Conservation (phyloP, 352 stramenopile genomes). For the Pythium vanterpoolii region DNA sequence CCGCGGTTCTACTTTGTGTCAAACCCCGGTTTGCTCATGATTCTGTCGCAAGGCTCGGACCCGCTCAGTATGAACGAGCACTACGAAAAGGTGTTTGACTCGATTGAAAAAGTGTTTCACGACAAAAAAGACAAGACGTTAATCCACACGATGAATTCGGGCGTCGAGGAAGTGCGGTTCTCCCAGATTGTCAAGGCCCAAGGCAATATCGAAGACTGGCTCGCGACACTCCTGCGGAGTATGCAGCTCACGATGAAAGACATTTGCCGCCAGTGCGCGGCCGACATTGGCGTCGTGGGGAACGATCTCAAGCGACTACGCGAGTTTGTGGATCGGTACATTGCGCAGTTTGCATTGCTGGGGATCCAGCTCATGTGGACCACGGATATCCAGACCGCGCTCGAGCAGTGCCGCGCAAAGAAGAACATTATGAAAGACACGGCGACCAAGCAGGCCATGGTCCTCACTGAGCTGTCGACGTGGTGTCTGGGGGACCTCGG, state of each 20-base stretch:
- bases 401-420: conserved; percentile 94
- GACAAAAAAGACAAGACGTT: conserved; percentile 98
- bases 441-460: conserved; percentile 91
- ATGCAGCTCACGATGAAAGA: conserved; percentile 99
- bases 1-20: conserved; percentile 99
- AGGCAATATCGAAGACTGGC: conserved; percentile 99
- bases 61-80: conserved; percentile 98
- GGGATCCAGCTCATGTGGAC: conserved; percentile 98
- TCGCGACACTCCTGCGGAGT: conserved; percentile 91
- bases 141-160: conserved; percentile 92
- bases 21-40: conserved; percentile 96
- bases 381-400: conserved; percentile 92
- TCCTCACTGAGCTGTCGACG: conserved; percentile 92
- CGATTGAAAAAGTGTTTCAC: conserved; percentile 97
- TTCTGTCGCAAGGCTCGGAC: conserved; percentile 96
- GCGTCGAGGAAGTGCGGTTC: conserved; percentile 95
- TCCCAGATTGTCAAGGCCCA: conserved; percentile 93
- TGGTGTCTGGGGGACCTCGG: conserved; percentile 97
- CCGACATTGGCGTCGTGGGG: conserved; percentile 90
- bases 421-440: conserved; percentile 98
- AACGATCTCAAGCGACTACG: conserved; percentile 91
- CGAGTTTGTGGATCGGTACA: conserved; percentile 94
- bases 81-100: conserved; percentile 99
- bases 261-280: conserved; percentile 91
- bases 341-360: conserved; percentile 94